phyloP scores from a whole-genome alignment of 2,329 filamentous ascomycete species.

The Phialophora expanda region DNA sequence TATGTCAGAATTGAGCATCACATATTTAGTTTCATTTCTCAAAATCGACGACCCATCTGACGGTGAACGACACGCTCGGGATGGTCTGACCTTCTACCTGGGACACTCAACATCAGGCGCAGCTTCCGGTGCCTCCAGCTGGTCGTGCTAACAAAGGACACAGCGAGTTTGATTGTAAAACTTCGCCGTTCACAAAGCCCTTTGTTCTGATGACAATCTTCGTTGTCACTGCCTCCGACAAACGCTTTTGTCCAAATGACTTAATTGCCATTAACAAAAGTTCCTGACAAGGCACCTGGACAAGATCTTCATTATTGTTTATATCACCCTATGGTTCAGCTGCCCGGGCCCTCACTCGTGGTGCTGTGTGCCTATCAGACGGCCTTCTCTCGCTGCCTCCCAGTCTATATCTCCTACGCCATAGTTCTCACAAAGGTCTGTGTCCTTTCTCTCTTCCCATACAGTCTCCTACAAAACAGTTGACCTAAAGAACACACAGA shows the following conservation, averaged over 20 bases:
- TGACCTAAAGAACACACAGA: neutral
- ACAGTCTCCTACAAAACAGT: neutral
- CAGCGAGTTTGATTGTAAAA: neutral
- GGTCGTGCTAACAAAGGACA: neutral
- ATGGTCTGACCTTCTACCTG: neutral
- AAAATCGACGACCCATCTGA: neutral
- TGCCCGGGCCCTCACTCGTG: neutral
- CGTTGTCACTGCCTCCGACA: neutral
- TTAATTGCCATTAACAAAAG: neutral
- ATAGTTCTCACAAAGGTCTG: neutral
- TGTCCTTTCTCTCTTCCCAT: slow-evolving; percentile 3
- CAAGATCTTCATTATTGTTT: neutral
- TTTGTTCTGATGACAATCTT: neutral
- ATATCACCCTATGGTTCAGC: neutral
- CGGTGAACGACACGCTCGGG: neutral
- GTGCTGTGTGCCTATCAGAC: slow-evolving; percentile 5
- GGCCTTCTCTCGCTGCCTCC: neutral
- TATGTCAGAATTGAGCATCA: neutral
- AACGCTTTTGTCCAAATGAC: slow-evolving; percentile 7
- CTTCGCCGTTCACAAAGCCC: neutral
- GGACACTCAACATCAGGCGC: neutral
- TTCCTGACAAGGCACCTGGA: neutral
- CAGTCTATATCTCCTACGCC: neutral
- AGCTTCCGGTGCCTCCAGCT: neutral
- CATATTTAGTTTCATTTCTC: neutral